phyloP scores from a whole-genome alignment of 2,329 filamentous ascomycete species.

The Fusarium verrucosum region DNA sequence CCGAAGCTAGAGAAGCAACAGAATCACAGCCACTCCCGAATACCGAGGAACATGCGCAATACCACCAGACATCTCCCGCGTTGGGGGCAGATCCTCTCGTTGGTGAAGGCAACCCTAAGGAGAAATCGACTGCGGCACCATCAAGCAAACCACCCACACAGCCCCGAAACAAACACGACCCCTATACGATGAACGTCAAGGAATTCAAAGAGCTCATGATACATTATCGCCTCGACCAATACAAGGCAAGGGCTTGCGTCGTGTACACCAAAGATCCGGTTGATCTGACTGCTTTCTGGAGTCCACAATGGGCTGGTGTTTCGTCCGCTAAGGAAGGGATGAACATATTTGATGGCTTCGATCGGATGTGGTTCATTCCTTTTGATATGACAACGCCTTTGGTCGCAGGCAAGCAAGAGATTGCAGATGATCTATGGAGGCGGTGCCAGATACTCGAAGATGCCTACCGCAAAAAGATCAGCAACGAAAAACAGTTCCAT shows the following conservation, averaged over 20 bases:
- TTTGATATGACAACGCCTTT: constrained; percentile 21
- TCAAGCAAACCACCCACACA: background rate
- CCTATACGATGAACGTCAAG: background rate
- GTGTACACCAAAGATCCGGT: constrained; percentile 28
- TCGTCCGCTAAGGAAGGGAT: constrained; percentile 11
- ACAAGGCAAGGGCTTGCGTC: constrained; percentile 31
- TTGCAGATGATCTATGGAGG: constrained; percentile 17
- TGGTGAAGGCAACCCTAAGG: background rate
- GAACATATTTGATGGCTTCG: constrained; percentile 38
- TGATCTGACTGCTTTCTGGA: constrained; percentile 37
- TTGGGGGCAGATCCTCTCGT: background rate
- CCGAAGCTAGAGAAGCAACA: background rate
- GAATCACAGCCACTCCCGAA: background rate
- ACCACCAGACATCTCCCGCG: background rate
- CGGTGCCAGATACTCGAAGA: constrained; percentile 5
- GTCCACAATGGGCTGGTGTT: constrained; percentile 18
- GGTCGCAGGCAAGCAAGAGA: constrained; percentile 8
- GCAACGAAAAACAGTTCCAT: background rate
- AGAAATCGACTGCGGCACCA: background rate
- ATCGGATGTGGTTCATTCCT: constrained; percentile 39
- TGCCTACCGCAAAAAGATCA: background rate
- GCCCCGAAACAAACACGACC: background rate
- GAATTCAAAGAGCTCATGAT: constrained; percentile 37
- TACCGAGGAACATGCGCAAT: background rate
- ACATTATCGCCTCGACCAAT: constrained; percentile 28